Conservation (phyloP, 2,329 filamentous ascomycete species). For the Diaporthe vexans region DNA sequence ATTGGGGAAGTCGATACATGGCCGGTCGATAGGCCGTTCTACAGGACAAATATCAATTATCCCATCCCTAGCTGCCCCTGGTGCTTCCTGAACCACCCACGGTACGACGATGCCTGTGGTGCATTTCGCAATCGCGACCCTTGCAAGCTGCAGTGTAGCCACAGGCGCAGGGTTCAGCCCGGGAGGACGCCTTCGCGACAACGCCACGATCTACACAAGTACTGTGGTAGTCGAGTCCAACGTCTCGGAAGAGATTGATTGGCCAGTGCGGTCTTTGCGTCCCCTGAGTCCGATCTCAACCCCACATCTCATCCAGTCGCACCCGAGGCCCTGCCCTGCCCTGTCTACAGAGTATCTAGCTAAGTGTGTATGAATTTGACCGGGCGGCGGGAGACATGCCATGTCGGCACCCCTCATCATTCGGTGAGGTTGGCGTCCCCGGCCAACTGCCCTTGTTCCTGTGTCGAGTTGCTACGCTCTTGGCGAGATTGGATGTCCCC, state of each 20-base stretch:
- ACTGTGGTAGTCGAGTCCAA: not conserved
- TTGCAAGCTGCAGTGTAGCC: not conserved
- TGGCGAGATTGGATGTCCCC: slow-evolving; percentile 47
- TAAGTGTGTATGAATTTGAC: not conserved
- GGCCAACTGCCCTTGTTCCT: slow-evolving; percentile 28
- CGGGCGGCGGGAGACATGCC: not conserved
- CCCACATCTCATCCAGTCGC: not conserved
- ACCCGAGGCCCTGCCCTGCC: not conserved
- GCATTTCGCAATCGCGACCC: not conserved
- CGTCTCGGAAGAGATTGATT: not conserved
- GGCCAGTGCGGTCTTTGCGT: not conserved
- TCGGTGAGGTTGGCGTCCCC: slow-evolving; percentile 40
- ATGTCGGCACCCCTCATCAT: slow-evolving; percentile 1
- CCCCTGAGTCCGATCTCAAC: slow-evolving; percentile 5
- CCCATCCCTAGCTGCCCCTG: not conserved
- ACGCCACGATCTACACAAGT: not conserved
- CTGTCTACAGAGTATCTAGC: not conserved
- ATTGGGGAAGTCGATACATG: not conserved
- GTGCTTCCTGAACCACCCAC: not conserved
- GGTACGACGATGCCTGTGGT: not conserved
- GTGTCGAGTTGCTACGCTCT: slow-evolving; percentile 35
- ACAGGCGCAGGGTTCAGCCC: not conserved
- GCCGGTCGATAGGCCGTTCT: not conserved
- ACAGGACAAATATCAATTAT: not conserved
- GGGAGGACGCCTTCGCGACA: not conserved